phyloP scores from a whole-genome alignment of 306 rosid genomes.

The Alnus rubra region DNA sequence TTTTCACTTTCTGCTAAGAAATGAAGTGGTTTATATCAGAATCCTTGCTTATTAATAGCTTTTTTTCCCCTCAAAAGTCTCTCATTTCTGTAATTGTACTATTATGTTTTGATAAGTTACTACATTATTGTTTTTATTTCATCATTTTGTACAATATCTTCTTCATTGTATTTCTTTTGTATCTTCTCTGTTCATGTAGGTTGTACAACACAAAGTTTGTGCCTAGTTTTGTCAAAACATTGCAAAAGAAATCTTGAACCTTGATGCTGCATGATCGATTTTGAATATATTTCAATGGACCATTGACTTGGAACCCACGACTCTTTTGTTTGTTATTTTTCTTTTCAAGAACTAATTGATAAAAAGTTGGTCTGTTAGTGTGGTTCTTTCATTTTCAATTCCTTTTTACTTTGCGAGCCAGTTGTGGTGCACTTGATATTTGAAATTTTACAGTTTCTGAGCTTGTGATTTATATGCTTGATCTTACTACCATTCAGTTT shows the following conservation, averaged over 20 bases:
- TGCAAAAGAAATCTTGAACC: neutral
- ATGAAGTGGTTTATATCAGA: neutral
- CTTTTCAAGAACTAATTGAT: neutral
- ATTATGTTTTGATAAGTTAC: neutral
- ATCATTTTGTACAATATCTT: slow-evolving; percentile 6
- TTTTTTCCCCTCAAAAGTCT: neutral
- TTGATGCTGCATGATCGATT: neutral
- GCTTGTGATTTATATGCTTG: slow-evolving; percentile 21
- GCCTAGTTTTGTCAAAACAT: neutral
- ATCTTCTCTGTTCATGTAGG: neutral
- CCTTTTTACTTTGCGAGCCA: slow-evolving; percentile 9
- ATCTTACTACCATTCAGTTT: slow-evolving; percentile 56
- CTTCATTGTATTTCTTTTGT: neutral
- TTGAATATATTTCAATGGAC: neutral
- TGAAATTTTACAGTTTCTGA: slow-evolving; percentile 20
- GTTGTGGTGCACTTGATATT: slow-evolving; percentile 5
- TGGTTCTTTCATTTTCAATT: neutral
- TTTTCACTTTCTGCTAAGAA: neutral
- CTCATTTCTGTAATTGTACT: neutral
- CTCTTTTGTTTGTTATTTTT: neutral
- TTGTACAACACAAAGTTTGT: neutral
- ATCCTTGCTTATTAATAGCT: too few species aligned
- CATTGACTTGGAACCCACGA: neutral
- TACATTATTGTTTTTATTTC: slow-evolving; percentile 10
- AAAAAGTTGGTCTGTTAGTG: neutral